phyloP scores from a whole-genome alignment of 805 yeast genomes.

The Wickerhamomyces alni region DNA sequence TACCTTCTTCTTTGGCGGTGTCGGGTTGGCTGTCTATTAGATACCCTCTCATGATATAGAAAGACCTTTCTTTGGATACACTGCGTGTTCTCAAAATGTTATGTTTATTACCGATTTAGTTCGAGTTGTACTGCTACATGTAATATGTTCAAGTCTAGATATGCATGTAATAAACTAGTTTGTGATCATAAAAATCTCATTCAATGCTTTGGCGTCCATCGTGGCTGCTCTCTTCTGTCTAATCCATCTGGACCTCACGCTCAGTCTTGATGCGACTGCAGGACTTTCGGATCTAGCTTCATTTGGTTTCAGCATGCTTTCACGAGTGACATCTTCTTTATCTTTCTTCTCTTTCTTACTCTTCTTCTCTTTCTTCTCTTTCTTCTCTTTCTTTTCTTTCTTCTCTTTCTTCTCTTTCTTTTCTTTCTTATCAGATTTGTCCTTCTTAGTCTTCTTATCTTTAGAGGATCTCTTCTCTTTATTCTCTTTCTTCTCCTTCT shows the following conservation, averaged over 20 bases:
- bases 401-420: conserved; percentile 23
- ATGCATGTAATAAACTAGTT: conserved; percentile 25
- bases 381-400: conserved; percentile 23
- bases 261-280: conserved; percentile 47
- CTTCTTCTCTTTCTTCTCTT: conserved; percentile 25
- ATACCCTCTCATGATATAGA: too few species aligned
- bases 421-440: conserved; percentile 21
- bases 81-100: too few species aligned
- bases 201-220: conserved; percentile 80
- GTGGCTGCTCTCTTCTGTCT: conserved; percentile 89
- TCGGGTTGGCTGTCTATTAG: conserved; percentile 29
- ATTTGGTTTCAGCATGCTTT: conserved; percentile 36
- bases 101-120: too few species aligned
- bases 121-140: too few species aligned
- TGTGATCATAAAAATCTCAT: conserved; percentile 88
- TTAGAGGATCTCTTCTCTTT: too few species aligned
- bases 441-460: conserved; percentile 20
- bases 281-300: conserved; percentile 25
- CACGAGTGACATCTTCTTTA: conserved; percentile 30
- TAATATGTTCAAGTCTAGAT: too few species aligned
- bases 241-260: conserved; percentile 83
- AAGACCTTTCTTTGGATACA: too few species aligned
- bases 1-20: conserved; percentile 40
- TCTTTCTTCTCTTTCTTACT: conserved; percentile 25
- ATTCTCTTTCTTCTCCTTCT: conserved; percentile 26